Evolutionary conservation across 139 green algal species (phyloP).

Genomic region (Zygnema cylindricum): DNA sequence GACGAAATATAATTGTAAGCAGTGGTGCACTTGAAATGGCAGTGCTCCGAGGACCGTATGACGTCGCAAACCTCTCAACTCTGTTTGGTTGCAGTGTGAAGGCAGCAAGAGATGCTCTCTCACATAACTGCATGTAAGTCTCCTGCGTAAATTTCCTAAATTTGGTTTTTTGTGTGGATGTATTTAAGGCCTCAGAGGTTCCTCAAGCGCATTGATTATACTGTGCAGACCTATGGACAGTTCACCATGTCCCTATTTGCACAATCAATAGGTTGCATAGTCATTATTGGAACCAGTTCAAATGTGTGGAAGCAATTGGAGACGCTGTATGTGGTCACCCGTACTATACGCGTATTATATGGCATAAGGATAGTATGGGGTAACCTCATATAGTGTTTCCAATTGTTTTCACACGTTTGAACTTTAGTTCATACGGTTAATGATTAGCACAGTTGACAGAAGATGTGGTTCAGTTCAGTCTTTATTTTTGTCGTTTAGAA

Average conservation of each 20-base stretch:
- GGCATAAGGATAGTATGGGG: no score
- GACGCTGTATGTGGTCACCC: neutral
- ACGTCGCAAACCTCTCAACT: neutral
- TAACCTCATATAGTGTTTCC: no score
- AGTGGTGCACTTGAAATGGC: neutral
- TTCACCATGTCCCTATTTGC: neutral
- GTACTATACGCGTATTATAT: neutral
- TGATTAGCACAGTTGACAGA: no score
- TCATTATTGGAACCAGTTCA: neutral
- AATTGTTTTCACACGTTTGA: no score
- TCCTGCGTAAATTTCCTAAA: neutral
- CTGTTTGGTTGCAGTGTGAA: neutral
- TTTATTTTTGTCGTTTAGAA: no score
- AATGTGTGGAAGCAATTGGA: neutral
- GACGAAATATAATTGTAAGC: conserved; percentile 14
- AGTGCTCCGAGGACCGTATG: neutral
- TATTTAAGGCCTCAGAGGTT: neutral
- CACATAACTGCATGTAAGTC: conserved; percentile 5
- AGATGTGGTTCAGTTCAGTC: no score
- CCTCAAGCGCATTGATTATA: neutral
- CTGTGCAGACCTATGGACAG: neutral
- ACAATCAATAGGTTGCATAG: neutral
- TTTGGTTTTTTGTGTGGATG: neutral
- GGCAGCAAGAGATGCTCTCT: conserved; percentile 2
- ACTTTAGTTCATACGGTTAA: no score